Evolutionary conservation across 2,329 filamentous ascomycete species (phyloP), one percentile per base, ranked within the genome.

Genomic region (Colletotrichum caudatum): DNA sequence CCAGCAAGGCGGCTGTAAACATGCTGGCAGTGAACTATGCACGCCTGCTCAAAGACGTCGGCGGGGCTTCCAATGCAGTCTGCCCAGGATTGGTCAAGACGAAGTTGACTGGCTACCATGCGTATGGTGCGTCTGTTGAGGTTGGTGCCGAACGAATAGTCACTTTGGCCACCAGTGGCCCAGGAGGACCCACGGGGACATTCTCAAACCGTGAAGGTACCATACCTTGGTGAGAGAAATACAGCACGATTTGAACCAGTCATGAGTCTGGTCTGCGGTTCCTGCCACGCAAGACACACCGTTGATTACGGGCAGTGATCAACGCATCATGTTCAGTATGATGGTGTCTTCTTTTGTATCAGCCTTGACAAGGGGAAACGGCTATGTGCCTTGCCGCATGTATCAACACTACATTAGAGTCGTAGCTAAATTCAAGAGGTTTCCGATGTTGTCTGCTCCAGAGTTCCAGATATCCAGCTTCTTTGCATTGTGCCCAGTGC

Each of bases 1-100:
- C 76, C 5, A 84, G 81, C 75, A 85, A 85, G 72, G 81, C 83
- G 1, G 84, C 83, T 0, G 33, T 84, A 12, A 83, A 85, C 39
- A 83, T 84, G 79, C 73, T 85, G 3, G 76, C 75, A 41, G 23
- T 80, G 4, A 78, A 80, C 59, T 84, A 80, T 59, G 77, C 76
- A 1, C 73, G 78, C 0, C 76, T 78, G 14, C 44, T 84, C 48
- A 74, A 77, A 5, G 76, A 76, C 26, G 58, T 73, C 5, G 78
- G 77, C 11, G 81, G 77, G 23, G 78, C 77, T 65, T 78, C 81
- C 53, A 83, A 83, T 62, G 69, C 75, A 4, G 78, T 78, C 9
- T 84, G 81, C 51, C 82, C 82, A 0, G 82, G 82, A 0, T 73
- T 79, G n/a, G 78, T 82, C 1, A 76, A 74, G 33, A 81, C 81